These are phyloP conservation scores for Withania somnifera DNA, from an alignment of 305 asterid species.

Conservation along the genomic window DNA sequence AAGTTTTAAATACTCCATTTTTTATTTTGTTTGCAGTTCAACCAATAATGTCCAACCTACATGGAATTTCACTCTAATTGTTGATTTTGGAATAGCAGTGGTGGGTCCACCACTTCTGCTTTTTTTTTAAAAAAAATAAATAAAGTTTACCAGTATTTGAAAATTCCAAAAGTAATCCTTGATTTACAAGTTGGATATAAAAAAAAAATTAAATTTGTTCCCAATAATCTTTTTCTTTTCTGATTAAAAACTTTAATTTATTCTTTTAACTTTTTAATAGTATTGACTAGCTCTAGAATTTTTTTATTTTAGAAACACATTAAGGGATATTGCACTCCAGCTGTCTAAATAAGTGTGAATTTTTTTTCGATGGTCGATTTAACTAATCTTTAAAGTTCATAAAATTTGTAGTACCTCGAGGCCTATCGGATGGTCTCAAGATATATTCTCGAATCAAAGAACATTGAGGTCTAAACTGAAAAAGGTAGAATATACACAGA, in stretches of 20 bases:
- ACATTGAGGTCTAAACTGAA: no score
- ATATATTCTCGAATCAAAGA: no score
- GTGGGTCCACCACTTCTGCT: neutral
- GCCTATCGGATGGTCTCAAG: no score
- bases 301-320: no score
- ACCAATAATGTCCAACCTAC: neutral
- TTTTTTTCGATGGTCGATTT: no score
- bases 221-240: neutral
- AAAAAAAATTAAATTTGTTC: neutral
- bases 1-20: neutral
- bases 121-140: neutral
- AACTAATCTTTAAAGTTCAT: no score
- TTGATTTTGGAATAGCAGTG: neutral
- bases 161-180: neutral
- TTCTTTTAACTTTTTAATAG: neutral
- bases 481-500: no score
- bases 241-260: neutral
- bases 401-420: no score
- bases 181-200: neutral
- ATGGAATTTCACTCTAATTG: neutral
- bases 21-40: neutral
- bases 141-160: neutral
- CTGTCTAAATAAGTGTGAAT: no score
- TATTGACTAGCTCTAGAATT: no score
- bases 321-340: no score